phyloP scores from a whole-genome alignment of 495 filamentous ascomycete species.

The Chaetomium fimeti region DNA sequence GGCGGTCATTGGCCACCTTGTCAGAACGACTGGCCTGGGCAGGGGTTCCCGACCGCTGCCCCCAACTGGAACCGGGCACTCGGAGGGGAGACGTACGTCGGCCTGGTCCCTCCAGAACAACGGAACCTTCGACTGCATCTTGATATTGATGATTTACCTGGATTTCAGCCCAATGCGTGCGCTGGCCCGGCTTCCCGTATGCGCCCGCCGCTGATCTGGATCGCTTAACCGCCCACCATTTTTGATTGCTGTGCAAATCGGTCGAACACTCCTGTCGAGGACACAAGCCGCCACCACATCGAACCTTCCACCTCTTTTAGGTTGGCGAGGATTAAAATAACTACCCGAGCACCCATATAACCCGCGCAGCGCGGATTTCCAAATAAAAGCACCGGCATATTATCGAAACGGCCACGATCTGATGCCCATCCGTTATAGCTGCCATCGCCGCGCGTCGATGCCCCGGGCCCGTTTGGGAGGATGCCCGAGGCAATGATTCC shows the following conservation, averaged over 20 bases:
- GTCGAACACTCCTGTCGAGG: background rate
- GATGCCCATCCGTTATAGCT: conserved; percentile 31
- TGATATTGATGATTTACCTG: conserved; percentile 6
- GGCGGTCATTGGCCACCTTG: conserved; percentile 21
- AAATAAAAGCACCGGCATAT: background rate
- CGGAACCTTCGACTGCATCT: background rate
- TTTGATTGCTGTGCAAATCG: conserved; percentile 14
- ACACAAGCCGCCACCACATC: background rate
- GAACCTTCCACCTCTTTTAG: background rate
- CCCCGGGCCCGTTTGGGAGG: conserved; percentile 30
- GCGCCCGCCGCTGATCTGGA: background rate
- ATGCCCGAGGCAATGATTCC: conserved; percentile 37
- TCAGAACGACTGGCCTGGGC: background rate
- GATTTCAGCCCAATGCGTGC: conserved; percentile 7
- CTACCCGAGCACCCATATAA: conserved; percentile 5
- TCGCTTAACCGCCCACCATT: conserved; percentile 4
- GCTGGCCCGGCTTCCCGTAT: conserved; percentile 6
- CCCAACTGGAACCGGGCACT: conserved; percentile 16
- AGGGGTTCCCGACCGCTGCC: conserved; percentile 2
- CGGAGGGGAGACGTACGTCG: conserved; percentile 9
- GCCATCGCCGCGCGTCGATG: conserved; percentile 32
- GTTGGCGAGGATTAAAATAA: background rate
- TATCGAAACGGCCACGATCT: conserved; percentile 27
- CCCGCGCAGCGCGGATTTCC: background rate
- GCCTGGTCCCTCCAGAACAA: background rate